These are phyloP conservation scores for Gomphus bonarii DNA, from an alignment of 1,284 basidiomycete species.

Conservation along the genomic window DNA sequence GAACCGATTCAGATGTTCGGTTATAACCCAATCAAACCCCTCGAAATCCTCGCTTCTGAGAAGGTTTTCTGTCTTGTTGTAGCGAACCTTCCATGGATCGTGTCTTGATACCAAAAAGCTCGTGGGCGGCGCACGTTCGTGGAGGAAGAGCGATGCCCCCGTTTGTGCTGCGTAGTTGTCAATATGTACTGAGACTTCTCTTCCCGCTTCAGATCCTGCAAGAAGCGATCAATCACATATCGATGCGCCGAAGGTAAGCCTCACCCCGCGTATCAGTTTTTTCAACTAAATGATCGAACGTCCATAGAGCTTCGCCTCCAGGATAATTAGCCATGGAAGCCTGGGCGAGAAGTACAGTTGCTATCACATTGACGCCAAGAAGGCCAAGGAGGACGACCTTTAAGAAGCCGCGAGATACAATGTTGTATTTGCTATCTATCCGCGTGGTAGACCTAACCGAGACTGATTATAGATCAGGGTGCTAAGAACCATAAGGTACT, in stretches of 20 bases:
- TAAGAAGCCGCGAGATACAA: constrained; percentile 1
- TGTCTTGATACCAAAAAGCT: constrained; percentile 12
- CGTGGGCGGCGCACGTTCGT: constrained; percentile 47
- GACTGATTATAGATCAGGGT: background rate
- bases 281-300: constrained; percentile 45
- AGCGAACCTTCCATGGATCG: constrained; percentile 40
- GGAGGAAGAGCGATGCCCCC: constrained; percentile 83
- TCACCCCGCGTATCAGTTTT: background rate
- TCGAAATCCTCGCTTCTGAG: constrained; percentile 21
- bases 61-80: constrained; percentile 71
- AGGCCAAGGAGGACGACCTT: constrained; percentile 30
- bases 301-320: constrained; percentile 67
- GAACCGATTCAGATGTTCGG: background rate
- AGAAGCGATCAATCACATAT: background rate
- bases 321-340: constrained; percentile 81
- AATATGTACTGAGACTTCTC: constrained; percentile 59
- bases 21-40: constrained; percentile 9
- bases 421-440: background rate
- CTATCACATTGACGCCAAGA: constrained; percentile 40
- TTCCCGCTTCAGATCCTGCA: background rate
- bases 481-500: constrained; percentile 19
- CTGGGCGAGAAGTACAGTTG: constrained; percentile 42
- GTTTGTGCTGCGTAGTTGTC: constrained; percentile 83
- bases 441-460: background rate
- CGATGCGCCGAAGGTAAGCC: background rate